Percentiles rank a stretch among this genome's conserved stretches.
Conservation (phyloP, 768 basidiomycete species). For the Termitomyces sp. region DNA sequence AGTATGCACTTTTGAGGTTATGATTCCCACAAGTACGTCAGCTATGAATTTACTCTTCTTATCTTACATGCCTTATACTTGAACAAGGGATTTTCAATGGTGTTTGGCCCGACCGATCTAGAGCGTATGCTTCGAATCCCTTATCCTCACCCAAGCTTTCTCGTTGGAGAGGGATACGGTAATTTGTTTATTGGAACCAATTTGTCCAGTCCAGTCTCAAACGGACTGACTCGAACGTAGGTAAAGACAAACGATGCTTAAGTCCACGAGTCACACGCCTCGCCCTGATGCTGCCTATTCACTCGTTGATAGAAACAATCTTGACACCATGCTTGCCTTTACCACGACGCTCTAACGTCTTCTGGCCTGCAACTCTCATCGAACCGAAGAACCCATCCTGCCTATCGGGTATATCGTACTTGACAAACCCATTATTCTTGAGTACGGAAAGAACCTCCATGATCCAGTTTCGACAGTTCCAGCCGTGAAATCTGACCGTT, state of each 20-base stretch:
- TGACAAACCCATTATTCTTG: background rate
- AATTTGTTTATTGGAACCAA: no score
- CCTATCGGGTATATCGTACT: background rate
- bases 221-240: background rate
- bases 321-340: background rate
- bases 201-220: no score
- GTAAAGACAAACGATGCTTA: background rate
- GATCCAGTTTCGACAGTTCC: slow-evolving; percentile 10
- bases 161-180: no score
- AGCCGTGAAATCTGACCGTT: background rate
- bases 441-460: slow-evolving; percentile 6
- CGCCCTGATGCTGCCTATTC: background rate
- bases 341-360: background rate
- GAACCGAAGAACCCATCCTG: background rate
- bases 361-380: slow-evolving; percentile 1
- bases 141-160: no score
- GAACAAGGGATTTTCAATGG: background rate
- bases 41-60: background rate
- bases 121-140: no score
- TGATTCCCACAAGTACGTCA: background rate
- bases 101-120: no score
- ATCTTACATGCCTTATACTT: background rate
- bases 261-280: background rate
- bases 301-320: background rate
- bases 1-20: background rate